phyloP scores from a whole-genome alignment of 495 filamentous ascomycete genomes.

The Annulohypoxylon maeteangense region DNA sequence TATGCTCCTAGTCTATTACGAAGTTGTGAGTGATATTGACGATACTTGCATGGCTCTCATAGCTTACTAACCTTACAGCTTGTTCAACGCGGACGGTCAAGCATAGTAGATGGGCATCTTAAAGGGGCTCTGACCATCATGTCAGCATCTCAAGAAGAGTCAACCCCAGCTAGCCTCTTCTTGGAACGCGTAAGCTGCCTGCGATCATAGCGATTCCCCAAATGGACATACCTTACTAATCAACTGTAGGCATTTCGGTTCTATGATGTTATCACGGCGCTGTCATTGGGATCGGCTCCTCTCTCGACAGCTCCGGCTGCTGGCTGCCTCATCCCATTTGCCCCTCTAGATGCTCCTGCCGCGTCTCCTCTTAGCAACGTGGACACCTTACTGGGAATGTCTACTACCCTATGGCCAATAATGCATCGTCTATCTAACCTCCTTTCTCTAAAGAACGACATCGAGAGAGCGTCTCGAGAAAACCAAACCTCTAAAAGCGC shows the following conservation, averaged over 20 bases:
- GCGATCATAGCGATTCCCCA: background rate
- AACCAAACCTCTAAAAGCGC: constrained; percentile 59
- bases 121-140: constrained; percentile 70
- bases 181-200: constrained; percentile 64
- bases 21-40: constrained; percentile 62
- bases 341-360: constrained; percentile 57
- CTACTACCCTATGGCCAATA: constrained; percentile 70
- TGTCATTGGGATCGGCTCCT: constrained; percentile 69
- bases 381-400: constrained; percentile 70
- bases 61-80: constrained; percentile 54
- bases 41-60: background rate
- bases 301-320: constrained; percentile 62
- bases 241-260: constrained; percentile 66
- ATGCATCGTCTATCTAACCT: constrained; percentile 69
- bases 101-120: constrained; percentile 68
- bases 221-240: constrained; percentile 25
- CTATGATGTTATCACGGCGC: constrained; percentile 71
- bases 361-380: constrained; percentile 60
- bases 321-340: constrained; percentile 55
- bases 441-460: constrained; percentile 60
- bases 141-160: constrained; percentile 57
- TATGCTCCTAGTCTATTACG: constrained; percentile 72
- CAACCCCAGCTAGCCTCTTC: constrained; percentile 64
- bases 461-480: constrained; percentile 52
- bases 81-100: constrained; percentile 66